Conservation (phyloP, 2,329 filamentous ascomycete species). For the Madurella fahalii region DNA sequence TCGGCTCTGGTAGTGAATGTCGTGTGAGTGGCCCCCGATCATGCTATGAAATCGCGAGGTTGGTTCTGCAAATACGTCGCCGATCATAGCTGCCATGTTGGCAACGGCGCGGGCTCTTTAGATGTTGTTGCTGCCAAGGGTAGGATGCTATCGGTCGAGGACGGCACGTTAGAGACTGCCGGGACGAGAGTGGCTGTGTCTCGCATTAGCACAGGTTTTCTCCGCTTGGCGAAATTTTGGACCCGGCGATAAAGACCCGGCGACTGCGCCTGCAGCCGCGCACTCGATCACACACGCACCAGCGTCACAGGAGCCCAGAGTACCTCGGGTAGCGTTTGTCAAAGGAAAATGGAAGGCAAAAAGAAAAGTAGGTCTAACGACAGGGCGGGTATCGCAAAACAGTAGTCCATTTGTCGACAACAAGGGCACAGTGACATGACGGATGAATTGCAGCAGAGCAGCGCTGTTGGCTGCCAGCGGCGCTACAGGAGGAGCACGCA, state of each 20-base stretch:
- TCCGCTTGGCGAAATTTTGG: conserved; percentile 12
- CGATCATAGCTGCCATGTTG: conserved; percentile 62
- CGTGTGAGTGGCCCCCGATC: conserved; percentile 51
- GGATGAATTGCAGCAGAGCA: neutral
- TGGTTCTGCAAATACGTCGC: conserved; percentile 71
- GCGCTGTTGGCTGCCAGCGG: conserved; percentile 4
- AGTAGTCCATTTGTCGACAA: neutral
- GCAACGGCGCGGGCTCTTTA: conserved; percentile 24
- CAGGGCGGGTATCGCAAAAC: neutral
- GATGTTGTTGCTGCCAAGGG: conserved; percentile 9
- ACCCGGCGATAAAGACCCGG: conserved; percentile 23
- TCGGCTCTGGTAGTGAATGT: conserved; percentile 35
- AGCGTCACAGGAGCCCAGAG: neutral
- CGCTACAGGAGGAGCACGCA: conserved; percentile 1
- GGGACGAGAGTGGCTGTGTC: conserved; percentile 23
- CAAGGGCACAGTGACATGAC: neutral
- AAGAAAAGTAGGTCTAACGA: neutral
- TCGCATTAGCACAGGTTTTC: conserved; percentile 21
- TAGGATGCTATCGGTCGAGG: conserved; percentile 18
- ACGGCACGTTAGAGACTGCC: conserved; percentile 15
- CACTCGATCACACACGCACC: conserved; percentile 1
- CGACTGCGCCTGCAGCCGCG: conserved; percentile 7
- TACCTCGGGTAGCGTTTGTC: too few relatives aligned
- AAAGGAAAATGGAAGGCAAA: neutral
- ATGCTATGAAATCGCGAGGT: conserved; percentile 63